Percentiles rank a stretch among this genome's conserved stretches.
Conservation (phyloP, 257 asterid genomes). For the Verbascum thapsus region DNA sequence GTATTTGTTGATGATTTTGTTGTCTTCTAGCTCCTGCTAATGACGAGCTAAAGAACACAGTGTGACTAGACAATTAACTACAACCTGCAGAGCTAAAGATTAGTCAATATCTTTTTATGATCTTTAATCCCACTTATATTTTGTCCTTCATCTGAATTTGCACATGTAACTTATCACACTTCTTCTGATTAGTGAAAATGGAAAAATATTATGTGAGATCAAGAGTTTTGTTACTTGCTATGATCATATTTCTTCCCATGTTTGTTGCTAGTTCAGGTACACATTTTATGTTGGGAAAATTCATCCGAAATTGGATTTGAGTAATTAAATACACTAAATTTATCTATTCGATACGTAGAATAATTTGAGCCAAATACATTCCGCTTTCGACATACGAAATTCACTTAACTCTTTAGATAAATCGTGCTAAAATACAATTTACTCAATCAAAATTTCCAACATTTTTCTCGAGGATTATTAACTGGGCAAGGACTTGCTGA, state of each 20-base stretch:
- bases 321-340: no score
- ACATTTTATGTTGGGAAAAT: no score
- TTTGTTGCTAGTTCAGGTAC: not conserved
- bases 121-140: no score
- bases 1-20: not conserved
- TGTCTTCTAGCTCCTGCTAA: not conserved
- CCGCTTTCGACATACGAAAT: no score
- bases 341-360: no score
- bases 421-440: no score
- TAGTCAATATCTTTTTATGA: no score
- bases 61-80: conserved; percentile 39
- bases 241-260: conserved; percentile 19
- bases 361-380: no score
- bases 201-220: not conserved
- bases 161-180: not conserved
- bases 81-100: conserved; percentile 10
- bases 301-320: no score
- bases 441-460: no score
- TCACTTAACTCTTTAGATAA: no score
- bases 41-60: conserved; percentile 14
- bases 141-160: conserved; percentile 8
- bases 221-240: conserved; percentile 19
- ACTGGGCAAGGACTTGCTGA: not conserved
- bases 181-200: not conserved
- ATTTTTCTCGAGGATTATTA: not conserved